Percentiles rank a stretch among this genome's conserved stretches.
These are phyloP conservation scores for Salix brachista DNA, from an alignment of 345 rosid species.

Conservation along the genomic window DNA sequence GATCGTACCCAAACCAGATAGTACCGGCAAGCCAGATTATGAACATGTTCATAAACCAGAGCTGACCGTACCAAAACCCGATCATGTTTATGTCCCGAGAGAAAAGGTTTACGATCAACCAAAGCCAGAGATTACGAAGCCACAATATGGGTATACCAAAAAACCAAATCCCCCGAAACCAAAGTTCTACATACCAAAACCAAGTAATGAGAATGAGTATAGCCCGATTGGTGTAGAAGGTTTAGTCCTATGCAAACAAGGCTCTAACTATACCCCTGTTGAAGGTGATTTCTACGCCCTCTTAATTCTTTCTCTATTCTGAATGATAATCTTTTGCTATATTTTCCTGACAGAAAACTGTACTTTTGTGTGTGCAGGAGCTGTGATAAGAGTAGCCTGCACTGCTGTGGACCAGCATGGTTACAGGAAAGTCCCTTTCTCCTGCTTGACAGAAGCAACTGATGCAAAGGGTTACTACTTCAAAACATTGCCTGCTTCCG, in stretches of 20 bases:
- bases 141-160: neutral
- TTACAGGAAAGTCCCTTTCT: conserved; percentile 2
- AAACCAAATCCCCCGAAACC: neutral
- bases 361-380: conserved; percentile 8
- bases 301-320: neutral
- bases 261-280: conserved; percentile 4
- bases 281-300: neutral
- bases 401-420: conserved; percentile 8
- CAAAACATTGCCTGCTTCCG: neutral
- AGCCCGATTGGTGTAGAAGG: neutral
- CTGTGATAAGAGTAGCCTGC: conserved; percentile 15
- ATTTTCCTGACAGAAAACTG: neutral
- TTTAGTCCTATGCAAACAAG: conserved; percentile 3
- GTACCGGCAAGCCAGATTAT: neutral
- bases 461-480: conserved; percentile 23
- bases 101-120: neutral
- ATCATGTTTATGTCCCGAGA: neutral
- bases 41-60: neutral
- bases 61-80: neutral
- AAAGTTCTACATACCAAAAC: neutral
- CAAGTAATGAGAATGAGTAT: neutral
- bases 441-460: conserved; percentile 12
- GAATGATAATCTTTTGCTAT: no score
- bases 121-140: neutral
- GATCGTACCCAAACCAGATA: neutral